Conservation (phyloP, 129 eudicot species). For the Sambucus nigra region DNA sequence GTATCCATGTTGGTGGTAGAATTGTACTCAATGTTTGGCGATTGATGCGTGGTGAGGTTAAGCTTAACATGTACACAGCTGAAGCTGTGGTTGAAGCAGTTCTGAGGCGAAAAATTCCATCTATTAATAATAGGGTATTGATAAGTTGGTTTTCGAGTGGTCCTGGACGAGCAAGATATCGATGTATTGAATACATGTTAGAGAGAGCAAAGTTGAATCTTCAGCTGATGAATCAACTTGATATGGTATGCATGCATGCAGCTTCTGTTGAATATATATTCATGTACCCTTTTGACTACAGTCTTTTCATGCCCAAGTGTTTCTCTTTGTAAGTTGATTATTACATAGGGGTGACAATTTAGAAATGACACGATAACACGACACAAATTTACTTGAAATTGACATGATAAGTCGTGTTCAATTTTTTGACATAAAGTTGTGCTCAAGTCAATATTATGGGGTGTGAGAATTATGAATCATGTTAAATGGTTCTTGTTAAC, state of each 20-base stretch:
- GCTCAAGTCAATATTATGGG: too few relatives aligned
- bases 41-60: constrained; percentile 79
- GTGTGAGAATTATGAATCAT: too few relatives aligned
- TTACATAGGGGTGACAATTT: too few relatives aligned
- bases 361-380: too few relatives aligned
- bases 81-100: constrained; percentile 91
- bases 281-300: background rate
- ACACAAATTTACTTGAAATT: too few relatives aligned
- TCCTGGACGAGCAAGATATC: constrained; percentile 73
- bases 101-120: constrained; percentile 74
- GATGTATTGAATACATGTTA: constrained; percentile 56
- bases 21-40: constrained; percentile 91
- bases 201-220: constrained; percentile 70
- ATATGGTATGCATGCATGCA: constrained; percentile 35
- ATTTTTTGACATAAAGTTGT: too few relatives aligned
- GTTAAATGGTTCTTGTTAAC: too few relatives aligned
- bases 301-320: too few relatives aligned
- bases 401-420: too few relatives aligned
- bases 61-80: constrained; percentile 71
- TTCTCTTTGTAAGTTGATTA: too few relatives aligned
- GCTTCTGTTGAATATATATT: background rate
- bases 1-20: constrained; percentile 88
- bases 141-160: constrained; percentile 90
- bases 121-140: constrained; percentile 45
- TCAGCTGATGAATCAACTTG: constrained; percentile 78